Percentiles rank a stretch among this genome's conserved stretches.
phyloP scores from a whole-genome alignment of 768 basidiomycete genomes.

The Grammothele lineata region DNA sequence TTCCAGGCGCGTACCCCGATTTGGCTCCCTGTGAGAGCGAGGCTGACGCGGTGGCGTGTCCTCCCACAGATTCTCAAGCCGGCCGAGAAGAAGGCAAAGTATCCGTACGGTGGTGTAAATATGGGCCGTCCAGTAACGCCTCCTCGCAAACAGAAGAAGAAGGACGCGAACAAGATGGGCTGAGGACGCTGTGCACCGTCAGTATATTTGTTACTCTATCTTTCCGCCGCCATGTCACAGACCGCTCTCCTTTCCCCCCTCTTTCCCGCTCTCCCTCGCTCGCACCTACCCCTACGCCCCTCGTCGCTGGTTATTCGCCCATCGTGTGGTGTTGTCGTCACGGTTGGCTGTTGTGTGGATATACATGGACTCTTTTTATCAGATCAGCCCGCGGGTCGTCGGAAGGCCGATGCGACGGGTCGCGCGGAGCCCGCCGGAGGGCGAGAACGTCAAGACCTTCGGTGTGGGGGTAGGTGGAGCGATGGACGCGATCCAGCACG shows the following conservation, averaged over 20 bases:
- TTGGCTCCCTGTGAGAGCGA: too few relatives aligned
- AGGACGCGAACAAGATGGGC: conserved; percentile 66
- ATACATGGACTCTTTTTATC: conserved; percentile 17
- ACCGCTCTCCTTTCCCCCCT: conserved; percentile 7
- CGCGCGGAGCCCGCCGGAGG: conserved; percentile 8
- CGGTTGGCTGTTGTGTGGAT: conserved; percentile 13
- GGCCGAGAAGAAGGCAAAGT: conserved; percentile 97
- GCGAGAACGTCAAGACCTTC: conserved; percentile 9
- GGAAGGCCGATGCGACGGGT: conserved; percentile 6
- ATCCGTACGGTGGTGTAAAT: conserved; percentile 83
- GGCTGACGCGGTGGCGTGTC: not conserved
- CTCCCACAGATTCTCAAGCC: conserved; percentile 88
- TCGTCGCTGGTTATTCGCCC: conserved; percentile 14
- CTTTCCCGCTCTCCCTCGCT: not conserved
- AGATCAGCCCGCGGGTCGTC: conserved; percentile 5
- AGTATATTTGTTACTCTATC: conserved; percentile 22
- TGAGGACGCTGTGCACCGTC: conserved; percentile 24
- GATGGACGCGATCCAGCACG: not conserved
- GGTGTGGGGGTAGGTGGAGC: conserved; percentile 5
- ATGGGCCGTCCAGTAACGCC: conserved; percentile 89
- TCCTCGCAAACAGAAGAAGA: conserved; percentile 97
- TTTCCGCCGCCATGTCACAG: conserved; percentile 12
- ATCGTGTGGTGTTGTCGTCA: conserved; percentile 9
- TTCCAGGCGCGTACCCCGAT: conserved; percentile 85
- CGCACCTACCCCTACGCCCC: too few relatives aligned